Evolutionary conservation across 495 filamentous ascomycete genomes (phyloP).

Genomic region (Echria macrotheca): DNA sequence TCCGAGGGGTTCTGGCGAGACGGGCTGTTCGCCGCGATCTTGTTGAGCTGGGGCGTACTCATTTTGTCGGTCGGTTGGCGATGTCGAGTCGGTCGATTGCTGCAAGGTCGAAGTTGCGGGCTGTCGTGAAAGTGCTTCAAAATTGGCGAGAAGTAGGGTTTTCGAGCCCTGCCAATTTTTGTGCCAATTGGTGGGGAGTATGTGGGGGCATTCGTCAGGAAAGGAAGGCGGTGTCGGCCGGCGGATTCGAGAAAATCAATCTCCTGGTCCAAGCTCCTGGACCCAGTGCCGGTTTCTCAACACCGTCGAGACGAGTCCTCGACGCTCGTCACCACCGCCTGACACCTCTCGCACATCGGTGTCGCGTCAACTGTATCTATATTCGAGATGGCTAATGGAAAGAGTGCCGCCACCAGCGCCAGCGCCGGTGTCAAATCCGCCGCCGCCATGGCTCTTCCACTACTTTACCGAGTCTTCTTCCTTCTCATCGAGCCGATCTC

Average conservation of each 20-base stretch:
- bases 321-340: too few relatives aligned
- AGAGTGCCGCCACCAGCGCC: background rate
- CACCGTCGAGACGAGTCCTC: too few relatives aligned
- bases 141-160: constrained; percentile 23
- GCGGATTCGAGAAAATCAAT: constrained; percentile 24
- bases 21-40: constrained; percentile 95
- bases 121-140: constrained; percentile 10
- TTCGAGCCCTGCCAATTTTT: constrained; percentile 21
- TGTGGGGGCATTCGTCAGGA: background rate
- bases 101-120: too few relatives aligned
- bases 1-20: constrained; percentile 90
- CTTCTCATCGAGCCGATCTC: constrained; percentile 61
- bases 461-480: constrained; percentile 57
- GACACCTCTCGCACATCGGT: too few relatives aligned
- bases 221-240: background rate
- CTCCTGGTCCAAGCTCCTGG: constrained; percentile 28
- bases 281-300: constrained; percentile 4
- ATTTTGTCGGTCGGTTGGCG: constrained; percentile 39
- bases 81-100: constrained; percentile 9
- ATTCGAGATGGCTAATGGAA: background rate
- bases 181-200: too few relatives aligned
- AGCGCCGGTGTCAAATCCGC: too few relatives aligned
- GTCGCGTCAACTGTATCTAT: background rate
- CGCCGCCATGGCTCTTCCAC: constrained; percentile 32
- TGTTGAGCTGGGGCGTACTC: constrained; percentile 70